Evolutionary conservation across 1,139 yeast genomes (phyloP), one percentile per base, ranked within the genome.

Genomic region (Lodderomyces theae): DNA sequence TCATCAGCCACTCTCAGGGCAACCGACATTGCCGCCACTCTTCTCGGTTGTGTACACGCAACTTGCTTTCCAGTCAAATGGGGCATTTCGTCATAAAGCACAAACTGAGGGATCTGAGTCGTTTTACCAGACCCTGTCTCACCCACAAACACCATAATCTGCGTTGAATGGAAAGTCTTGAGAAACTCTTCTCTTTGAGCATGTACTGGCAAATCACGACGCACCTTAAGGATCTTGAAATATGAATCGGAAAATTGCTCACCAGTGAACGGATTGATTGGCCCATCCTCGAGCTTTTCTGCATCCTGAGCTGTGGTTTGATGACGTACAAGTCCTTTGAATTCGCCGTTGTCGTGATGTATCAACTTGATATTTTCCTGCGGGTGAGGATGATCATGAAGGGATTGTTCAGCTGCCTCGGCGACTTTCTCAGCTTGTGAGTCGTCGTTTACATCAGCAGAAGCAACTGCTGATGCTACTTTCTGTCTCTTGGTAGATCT

Each of bases 91-190:
- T 92, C 97, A 51, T 82, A 89, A 35, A 90, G 72, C 23, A 92
- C 97, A 67, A 89, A 90, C 63, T 90, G 97, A 3, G 97, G 97
- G 47, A 90, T 89, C 64, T 90, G 97, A 1, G 97, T 90, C 19
- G 97, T 90, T 61, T 90, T 90, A 74, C 97, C 97, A 12, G 96
- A 87, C 64, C 97, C 97, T 1, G 98, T 92, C 63, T 92, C 98
- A 69, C 98, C 98, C 34, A 92, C 97, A 64, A 92, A 89, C 37
- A 92, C 97, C 95, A 92, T 86, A 58, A 92, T 86, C 64, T 92
- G 98, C 35, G 94, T 82, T 13, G 77, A 68, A 49, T 92, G 97
- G 66, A 86, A 92, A 47, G 86, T 79, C 49, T 75, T 72, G 45
- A 92, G 72, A 58, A 92, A 94, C 64, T 90, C 96, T 40, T 81